Evolutionary conservation across 2,329 filamentous ascomycete species (phyloP).

Genomic region (Xylariaceae sp.): DNA sequence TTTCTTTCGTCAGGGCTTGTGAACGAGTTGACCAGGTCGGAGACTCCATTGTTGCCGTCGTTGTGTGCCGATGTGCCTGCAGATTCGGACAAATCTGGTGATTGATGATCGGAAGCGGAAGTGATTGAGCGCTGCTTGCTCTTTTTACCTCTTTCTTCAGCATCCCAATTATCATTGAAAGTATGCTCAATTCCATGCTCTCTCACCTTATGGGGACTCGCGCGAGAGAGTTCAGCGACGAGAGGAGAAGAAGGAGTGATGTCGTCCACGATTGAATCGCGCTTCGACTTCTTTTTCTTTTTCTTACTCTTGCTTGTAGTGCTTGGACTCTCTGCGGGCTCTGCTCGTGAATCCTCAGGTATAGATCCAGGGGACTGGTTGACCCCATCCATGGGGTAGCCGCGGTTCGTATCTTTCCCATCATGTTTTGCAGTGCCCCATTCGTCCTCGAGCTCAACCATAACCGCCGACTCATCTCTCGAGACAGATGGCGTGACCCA

Average conservation of each 20-base stretch:
- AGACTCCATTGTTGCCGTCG: constrained; percentile 30
- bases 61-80: constrained; percentile 20
- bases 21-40: constrained; percentile 10
- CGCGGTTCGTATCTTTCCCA: constrained; percentile 7
- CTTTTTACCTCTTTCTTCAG: constrained; percentile 34
- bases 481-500: too few species aligned
- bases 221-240: constrained; percentile 10
- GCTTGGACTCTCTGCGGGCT: constrained; percentile 20
- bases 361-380: constrained; percentile 14
- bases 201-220: constrained; percentile 28
- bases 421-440: constrained; percentile 12
- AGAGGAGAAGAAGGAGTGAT: constrained; percentile 9
- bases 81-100: constrained; percentile 12
- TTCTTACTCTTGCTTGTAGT: constrained; percentile 43
- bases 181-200: constrained; percentile 17
- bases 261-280: constrained; percentile 22
- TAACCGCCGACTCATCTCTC: not conserved
- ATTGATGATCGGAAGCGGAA: constrained; percentile 6
- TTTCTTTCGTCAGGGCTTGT: constrained; percentile 16
- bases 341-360: constrained; percentile 10
- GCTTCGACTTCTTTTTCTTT: constrained; percentile 41
- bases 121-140: constrained; percentile 23
- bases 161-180: constrained; percentile 28
- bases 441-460: constrained; percentile 6
- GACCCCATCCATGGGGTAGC: not conserved